phyloP scores from a whole-genome alignment of 2,329 filamentous ascomycete genomes.

The Arachnomyces sp. region DNA sequence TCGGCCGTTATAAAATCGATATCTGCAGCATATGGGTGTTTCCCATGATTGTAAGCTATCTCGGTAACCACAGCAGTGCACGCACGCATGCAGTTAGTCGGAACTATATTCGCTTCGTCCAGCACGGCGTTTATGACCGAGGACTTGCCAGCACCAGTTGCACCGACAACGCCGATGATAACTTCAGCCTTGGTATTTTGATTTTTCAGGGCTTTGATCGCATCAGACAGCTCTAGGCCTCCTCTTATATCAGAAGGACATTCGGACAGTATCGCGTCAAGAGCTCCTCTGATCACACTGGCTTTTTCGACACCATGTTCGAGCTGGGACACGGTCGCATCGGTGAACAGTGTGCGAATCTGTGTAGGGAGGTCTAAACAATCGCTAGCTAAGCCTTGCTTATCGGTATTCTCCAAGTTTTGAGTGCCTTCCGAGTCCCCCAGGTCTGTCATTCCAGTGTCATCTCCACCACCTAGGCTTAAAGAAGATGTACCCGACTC shows the following conservation, averaged over 20 bases:
- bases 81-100: conserved; percentile 52
- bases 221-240: conserved; percentile 10
- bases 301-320: conserved; percentile 29
- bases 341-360: no score
- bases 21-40: conserved; percentile 45
- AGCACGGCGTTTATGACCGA: conserved; percentile 56
- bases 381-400: no score
- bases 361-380: no score
- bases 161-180: conserved; percentile 53
- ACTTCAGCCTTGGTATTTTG: conserved; percentile 37
- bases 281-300: conserved; percentile 25
- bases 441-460: no score
- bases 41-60: conserved; percentile 47
- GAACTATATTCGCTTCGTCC: conserved; percentile 50
- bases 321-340: conserved; percentile 7
- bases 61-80: conserved; percentile 56
- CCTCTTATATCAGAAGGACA: conserved; percentile 7
- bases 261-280: conserved; percentile 25
- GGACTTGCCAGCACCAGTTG: conserved; percentile 55
- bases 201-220: conserved; percentile 33
- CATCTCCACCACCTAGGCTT: no score
- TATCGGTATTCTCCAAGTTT: no score
- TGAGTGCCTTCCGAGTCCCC: no score
- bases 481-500: no score
- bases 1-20: conserved; percentile 48